A percentile compares a stretch with the other conserved stretches of the same genome.
Evolutionary conservation across 768 basidiomycete genomes (phyloP).

Genomic region (Mycena leptocephala): DNA sequence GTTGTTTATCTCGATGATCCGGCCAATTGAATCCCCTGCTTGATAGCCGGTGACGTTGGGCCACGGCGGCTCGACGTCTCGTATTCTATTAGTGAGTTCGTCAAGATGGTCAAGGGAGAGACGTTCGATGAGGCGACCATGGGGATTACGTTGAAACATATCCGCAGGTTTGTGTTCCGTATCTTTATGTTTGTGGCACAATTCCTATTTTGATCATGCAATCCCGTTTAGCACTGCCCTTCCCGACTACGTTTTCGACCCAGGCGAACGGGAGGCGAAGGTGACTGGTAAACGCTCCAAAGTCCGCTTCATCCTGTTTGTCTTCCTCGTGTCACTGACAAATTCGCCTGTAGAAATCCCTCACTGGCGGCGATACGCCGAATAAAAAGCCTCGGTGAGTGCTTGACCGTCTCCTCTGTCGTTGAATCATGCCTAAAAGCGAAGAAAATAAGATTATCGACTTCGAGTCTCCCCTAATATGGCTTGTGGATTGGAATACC

Average conservation of each 20-base stretch:
- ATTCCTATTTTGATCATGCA: background rate
- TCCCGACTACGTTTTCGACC: slow-evolving; percentile 75
- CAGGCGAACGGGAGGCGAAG: slow-evolving; percentile 71
- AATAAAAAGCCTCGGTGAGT: slow-evolving; percentile 24
- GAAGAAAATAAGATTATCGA: no score
- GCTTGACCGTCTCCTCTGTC: background rate
- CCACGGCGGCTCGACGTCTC: slow-evolving; percentile 65
- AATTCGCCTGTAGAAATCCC: slow-evolving; percentile 9
- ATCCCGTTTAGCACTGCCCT: slow-evolving; percentile 60
- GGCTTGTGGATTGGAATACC: no score
- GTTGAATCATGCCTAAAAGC: no score
- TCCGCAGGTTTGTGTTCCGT: slow-evolving; percentile 41
- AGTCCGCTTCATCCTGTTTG: slow-evolving; percentile 41
- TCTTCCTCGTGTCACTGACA: background rate
- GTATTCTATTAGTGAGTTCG: slow-evolving; percentile 83
- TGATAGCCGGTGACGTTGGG: background rate
- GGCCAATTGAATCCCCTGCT: background rate
- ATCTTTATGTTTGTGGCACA: background rate
- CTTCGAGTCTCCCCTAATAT: no score
- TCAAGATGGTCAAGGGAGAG: slow-evolving; percentile 80
- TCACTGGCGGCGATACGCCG: slow-evolving; percentile 8
- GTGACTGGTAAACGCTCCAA: slow-evolving; percentile 71
- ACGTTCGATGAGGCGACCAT: slow-evolving; percentile 80
- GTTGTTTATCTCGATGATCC: no score
- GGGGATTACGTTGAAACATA: slow-evolving; percentile 82